These are phyloP conservation scores for Biancaea sappan DNA, from an alignment of 306 rosid species.

Conservation along the genomic window DNA sequence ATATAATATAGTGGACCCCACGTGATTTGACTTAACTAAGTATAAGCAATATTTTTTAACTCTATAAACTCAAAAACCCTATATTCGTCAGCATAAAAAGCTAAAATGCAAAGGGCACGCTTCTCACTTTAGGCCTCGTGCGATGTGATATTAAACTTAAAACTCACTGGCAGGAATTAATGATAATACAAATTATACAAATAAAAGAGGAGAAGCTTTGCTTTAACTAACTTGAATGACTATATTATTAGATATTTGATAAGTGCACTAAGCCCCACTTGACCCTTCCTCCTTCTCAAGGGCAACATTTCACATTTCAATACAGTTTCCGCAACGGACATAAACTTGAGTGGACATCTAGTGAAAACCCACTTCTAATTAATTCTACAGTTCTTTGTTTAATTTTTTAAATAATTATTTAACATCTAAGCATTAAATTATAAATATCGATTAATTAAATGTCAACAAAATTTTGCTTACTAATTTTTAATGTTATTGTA, in stretches of 20 bases:
- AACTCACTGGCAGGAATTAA: too few species aligned
- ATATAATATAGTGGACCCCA: background rate
- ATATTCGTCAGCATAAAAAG: background rate
- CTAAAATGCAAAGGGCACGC: slow-evolving; percentile 1
- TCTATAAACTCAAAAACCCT: background rate
- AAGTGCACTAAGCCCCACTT: slow-evolving; percentile 31
- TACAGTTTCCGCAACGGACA: slow-evolving; percentile 16
- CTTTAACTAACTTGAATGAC: slow-evolving; percentile 9
- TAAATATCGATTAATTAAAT: too few species aligned
- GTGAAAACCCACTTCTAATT: slow-evolving; percentile 49
- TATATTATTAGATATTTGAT: slow-evolving; percentile 35
- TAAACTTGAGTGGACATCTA: slow-evolving; percentile 53
- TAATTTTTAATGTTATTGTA: too few species aligned
- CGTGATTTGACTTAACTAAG: background rate
- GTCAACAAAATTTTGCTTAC: too few species aligned
- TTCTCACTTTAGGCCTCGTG: slow-evolving; percentile 5
- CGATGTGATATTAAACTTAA: too few species aligned
- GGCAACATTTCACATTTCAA: slow-evolving; percentile 35
- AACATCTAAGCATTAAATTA: too few species aligned
- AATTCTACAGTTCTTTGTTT: slow-evolving; percentile 5
- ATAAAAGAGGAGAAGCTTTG: background rate
- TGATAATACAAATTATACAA: slow-evolving; percentile 17
- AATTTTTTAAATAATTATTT: too few species aligned
- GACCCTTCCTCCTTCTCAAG: slow-evolving; percentile 45
- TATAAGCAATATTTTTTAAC: slow-evolving; percentile 8